Base-by-base conservation (phyloP, 2,329 filamentous ascomycete species). In the Fusarium anguioides region DNA sequence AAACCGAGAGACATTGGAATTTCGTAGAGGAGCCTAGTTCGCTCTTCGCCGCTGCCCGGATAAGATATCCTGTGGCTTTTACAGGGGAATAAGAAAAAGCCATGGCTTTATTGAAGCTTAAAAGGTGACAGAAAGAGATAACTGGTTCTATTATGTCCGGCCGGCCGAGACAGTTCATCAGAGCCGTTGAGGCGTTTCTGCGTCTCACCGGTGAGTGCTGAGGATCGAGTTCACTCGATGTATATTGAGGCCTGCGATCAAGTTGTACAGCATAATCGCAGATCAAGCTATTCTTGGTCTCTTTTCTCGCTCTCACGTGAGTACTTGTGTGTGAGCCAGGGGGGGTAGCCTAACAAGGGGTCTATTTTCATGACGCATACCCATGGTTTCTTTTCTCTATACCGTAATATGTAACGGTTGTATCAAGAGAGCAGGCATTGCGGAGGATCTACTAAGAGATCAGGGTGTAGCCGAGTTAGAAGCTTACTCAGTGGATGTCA, bases 131-230 rank as follows among this genome's bases (percentile, higher is more conserved):
- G 45, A 49, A 27, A 11, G 31, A 39, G 29, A 24, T 52, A 18
- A 24, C 33, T 59, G 49, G 35, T 31, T 50, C 47, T 45, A 46
- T 45, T 36, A 21, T 21, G 4, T 33, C 15, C 31, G 15, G 12
- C 15, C 15, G 31, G 7, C 7, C 15, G 33, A 23, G 20, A 26
- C 20, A 15, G 12, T 70, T 45, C 33, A 51, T 15, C 27, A 21
- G n/a, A 10, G 29, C 44, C 44, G 50, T 39, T 57, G 52, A 59
- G 61, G 36, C 46, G 59, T 52, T 50, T 51, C 26, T 44, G n/a
- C 27, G 31, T 44, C 26, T 52, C 33, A 39, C 45, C 26, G 46
- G 24, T 15, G 2, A n/a, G 5, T 8, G 20, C 29, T 24, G 45
- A 36, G 37, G 15, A 15, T 29, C 20, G 20, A 29, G 29, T 11